These are phyloP conservation scores for Clarireedia hainanense DNA, from an alignment of 2,329 filamentous ascomycete species.

Conservation along the genomic window DNA sequence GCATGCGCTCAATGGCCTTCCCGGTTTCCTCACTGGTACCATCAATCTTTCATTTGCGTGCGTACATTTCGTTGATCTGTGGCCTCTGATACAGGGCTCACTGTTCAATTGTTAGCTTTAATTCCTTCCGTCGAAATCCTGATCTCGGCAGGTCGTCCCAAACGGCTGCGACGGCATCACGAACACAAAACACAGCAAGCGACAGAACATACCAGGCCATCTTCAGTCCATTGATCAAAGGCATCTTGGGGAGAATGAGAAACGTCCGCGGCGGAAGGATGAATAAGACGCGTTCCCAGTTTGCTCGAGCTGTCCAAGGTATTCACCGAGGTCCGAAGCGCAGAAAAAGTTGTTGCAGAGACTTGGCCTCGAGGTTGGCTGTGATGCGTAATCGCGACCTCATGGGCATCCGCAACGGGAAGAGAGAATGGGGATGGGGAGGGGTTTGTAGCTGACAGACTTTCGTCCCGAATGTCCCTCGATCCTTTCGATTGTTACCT, in stretches of 20 bases:
- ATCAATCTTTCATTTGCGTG: slow-evolving; percentile 61
- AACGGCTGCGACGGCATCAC: background rate
- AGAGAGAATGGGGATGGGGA: too few species aligned
- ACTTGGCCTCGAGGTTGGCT: too few species aligned
- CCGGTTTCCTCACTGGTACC: slow-evolving; percentile 64
- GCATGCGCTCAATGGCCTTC: slow-evolving; percentile 61
- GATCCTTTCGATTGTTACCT: too few species aligned
- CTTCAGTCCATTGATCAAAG: slow-evolving; percentile 61
- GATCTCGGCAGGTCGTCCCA: background rate
- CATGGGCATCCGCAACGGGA: too few species aligned
- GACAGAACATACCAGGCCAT: slow-evolving; percentile 58
- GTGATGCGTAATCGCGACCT: too few species aligned
- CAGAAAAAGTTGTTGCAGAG: too few species aligned
- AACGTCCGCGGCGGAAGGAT: background rate
- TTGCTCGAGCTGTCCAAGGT: too few species aligned
- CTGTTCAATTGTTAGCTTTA: slow-evolving; percentile 32
- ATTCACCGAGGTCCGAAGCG: too few species aligned
- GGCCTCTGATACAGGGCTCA: slow-evolving; percentile 67
- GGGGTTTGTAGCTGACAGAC: too few species aligned
- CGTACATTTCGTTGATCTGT: slow-evolving; percentile 68
- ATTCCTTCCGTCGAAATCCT: too few species aligned
- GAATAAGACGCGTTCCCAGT: too few species aligned
- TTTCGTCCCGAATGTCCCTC: too few species aligned
- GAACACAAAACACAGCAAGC: background rate
- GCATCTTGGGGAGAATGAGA: slow-evolving; percentile 40